Conservation (phyloP, 2,329 filamentous ascomycete species). For the Metarhizium robertsii region DNA sequence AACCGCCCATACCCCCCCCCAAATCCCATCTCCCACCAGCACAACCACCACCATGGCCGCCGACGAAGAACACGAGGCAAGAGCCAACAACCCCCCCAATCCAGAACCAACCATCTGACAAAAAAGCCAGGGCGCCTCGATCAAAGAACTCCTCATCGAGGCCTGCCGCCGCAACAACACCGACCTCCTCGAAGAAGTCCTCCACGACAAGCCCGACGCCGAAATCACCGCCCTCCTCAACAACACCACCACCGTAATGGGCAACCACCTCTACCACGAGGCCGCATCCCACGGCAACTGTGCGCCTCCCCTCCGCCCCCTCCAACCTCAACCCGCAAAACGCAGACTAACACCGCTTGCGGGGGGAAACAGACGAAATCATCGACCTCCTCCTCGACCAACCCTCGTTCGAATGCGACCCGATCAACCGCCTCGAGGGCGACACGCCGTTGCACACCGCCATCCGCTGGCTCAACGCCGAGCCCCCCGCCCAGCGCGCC, state of each 20-base stretch:
- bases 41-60: constrained; percentile 6
- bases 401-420: constrained; percentile 77
- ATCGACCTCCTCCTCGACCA: constrained; percentile 78
- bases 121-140: constrained; percentile 62
- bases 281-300: constrained; percentile 80
- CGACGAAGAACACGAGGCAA: constrained; percentile 14
- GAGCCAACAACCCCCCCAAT: not conserved
- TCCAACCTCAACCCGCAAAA: too few relatives aligned
- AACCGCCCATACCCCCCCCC: not conserved
- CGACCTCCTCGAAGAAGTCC: constrained; percentile 68
- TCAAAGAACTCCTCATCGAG: constrained; percentile 79
- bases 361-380: constrained; percentile 54
- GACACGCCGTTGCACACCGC: constrained; percentile 76
- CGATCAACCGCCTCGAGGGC: constrained; percentile 57
- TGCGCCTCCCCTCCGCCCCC: constrained; percentile 33
- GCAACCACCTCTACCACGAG: constrained; percentile 82
- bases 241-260: constrained; percentile 72
- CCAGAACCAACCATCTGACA: not conserved
- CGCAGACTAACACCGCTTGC: too few relatives aligned
- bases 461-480: constrained; percentile 65
- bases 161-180: constrained; percentile 90
- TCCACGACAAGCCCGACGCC: constrained; percentile 51
- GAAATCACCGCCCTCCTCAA: constrained; percentile 75
- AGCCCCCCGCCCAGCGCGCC: constrained; percentile 52
- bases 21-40: not conserved